Conservation (phyloP, 169 alveolate species). For the Neospora caninum region DNA sequence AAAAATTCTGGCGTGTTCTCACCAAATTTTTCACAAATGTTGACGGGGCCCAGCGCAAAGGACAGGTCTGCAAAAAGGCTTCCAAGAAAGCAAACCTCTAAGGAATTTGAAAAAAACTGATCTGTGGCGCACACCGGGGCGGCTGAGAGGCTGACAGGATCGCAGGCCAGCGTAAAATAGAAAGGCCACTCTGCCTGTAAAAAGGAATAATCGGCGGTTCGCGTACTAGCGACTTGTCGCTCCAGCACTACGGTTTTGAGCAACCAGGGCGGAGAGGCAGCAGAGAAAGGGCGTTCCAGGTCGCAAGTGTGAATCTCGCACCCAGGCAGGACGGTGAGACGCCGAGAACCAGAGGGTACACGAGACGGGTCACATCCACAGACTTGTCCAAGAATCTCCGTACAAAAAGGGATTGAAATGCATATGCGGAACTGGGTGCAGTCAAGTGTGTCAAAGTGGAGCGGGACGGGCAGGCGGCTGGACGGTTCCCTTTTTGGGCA, state of each 20-base stretch:
- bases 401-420: too few species aligned
- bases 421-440: too few species aligned
- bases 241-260: not conserved
- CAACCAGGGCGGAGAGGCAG: not conserved
- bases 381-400: too few species aligned
- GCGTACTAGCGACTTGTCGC: not conserved
- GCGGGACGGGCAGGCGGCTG: too few species aligned
- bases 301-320: too few species aligned
- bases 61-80: not conserved
- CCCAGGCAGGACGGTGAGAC: too few species aligned
- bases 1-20: too few species aligned
- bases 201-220: not conserved
- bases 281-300: not conserved
- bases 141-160: not conserved
- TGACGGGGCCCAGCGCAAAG: not conserved
- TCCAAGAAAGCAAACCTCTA: not conserved
- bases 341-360: too few species aligned
- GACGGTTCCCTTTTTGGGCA: too few species aligned
- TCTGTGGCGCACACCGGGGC: not conserved
- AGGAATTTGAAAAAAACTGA: not conserved
- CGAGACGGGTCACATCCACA: too few species aligned
- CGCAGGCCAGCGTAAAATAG: not conserved
- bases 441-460: too few species aligned
- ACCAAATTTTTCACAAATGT: too few species aligned
- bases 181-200: not conserved